Percentiles rank a stretch among this genome's conserved stretches.
phyloP scores from a whole-genome alignment of 768 basidiomycete genomes.

The Austroboletus eburneus region DNA sequence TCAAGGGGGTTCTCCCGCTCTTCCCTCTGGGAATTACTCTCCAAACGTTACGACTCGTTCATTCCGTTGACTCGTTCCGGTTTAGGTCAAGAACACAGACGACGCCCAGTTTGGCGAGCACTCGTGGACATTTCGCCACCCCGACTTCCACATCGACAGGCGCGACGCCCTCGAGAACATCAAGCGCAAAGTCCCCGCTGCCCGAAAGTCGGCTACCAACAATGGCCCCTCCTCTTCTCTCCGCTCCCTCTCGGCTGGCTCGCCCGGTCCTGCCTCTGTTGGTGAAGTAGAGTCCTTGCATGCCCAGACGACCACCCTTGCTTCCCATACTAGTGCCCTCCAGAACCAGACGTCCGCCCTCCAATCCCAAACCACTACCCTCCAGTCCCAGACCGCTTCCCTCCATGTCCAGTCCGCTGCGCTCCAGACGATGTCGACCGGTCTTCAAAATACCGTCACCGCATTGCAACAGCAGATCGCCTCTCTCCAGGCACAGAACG shows the following conservation, averaged over 20 bases:
- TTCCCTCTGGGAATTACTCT: background rate
- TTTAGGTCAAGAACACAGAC: conserved; percentile 76
- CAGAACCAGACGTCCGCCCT: conserved; percentile 27
- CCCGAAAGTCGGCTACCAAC: conserved; percentile 29
- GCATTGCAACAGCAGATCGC: conserved; percentile 28
- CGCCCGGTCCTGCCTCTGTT: conserved; percentile 23
- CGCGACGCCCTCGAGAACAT: conserved; percentile 60
- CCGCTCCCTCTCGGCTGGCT: conserved; percentile 22
- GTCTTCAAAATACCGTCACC: conserved; percentile 25
- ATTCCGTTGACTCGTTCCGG: conserved; percentile 2
- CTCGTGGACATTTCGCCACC: conserved; percentile 51
- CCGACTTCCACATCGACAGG: conserved; percentile 49
- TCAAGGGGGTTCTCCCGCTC: conserved; percentile 6
- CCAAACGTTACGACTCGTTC: background rate
- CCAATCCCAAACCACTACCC: conserved; percentile 27
- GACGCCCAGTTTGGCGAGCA: conserved; percentile 68
- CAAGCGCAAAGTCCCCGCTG: conserved; percentile 51
- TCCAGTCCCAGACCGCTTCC: conserved; percentile 28
- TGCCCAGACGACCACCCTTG: conserved; percentile 24
- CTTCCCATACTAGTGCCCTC: conserved; percentile 28
- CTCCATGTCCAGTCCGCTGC: conserved; percentile 34
- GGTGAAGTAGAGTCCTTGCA: conserved; percentile 28
- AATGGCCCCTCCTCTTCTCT: conserved; percentile 27
- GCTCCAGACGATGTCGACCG: conserved; percentile 29
- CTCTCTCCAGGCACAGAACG: conserved; percentile 28